A percentile compares a stretch with the other conserved stretches of the same genome.
Evolutionary conservation across 495 filamentous ascomycete species (phyloP).

Genomic region (Trichoderma virens): DNA sequence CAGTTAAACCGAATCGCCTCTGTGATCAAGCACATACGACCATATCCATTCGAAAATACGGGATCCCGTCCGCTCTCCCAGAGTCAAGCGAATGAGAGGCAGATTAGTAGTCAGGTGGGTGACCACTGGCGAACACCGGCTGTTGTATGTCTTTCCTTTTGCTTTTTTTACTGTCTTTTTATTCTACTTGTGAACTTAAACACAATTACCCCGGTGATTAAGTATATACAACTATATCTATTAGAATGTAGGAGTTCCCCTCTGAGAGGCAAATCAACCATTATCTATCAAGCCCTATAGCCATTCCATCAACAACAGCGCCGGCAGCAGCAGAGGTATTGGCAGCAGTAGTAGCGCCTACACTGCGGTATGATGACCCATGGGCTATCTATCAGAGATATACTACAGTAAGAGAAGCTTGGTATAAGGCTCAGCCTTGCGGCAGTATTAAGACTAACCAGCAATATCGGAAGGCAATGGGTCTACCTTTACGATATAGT

Average conservation of each 20-base stretch:
- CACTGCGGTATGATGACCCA: background rate
- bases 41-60: constrained; percentile 32
- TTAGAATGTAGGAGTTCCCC: no score
- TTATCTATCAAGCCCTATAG: no score
- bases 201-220: no score
- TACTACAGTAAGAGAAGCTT: background rate
- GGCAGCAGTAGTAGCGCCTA: no score
- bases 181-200: no score
- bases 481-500: background rate
- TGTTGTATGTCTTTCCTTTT: constrained; percentile 39
- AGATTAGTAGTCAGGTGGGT: constrained; percentile 32
- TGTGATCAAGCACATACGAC: constrained; percentile 29
- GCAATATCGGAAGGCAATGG: background rate
- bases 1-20: no score
- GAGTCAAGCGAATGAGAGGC: constrained; percentile 29
- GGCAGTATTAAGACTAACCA: background rate
- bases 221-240: no score
- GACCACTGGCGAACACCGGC: constrained; percentile 34
- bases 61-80: constrained; percentile 41
- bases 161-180: no score
- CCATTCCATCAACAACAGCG: no score
- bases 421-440: background rate
- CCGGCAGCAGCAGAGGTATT: no score
- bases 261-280: no score
- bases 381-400: background rate